Evolutionary conservation across 1,284 basidiomycete genomes (phyloP).

Genomic region (Ceratobasidium sp.): DNA sequence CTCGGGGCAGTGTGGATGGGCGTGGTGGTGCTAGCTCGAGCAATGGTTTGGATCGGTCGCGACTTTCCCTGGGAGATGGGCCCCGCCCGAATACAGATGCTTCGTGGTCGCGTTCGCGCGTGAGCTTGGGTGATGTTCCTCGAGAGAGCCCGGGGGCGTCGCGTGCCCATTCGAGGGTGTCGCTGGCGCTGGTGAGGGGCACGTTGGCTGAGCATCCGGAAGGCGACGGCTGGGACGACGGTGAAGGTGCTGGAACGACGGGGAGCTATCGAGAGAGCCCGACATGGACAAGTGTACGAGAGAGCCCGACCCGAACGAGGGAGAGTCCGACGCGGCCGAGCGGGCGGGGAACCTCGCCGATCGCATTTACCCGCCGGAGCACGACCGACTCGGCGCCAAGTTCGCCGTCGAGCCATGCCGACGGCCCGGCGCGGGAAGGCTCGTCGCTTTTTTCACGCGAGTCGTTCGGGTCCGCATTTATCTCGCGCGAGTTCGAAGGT

Average conservation of each 20-base stretch:
- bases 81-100: background rate
- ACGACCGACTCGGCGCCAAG: constrained; percentile 6
- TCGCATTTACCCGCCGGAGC: constrained; percentile 13
- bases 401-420: constrained; percentile 22
- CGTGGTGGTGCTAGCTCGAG: background rate
- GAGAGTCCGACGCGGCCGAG: constrained; percentile 24
- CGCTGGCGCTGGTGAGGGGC: constrained; percentile 7
- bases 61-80: constrained; percentile 17
- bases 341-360: constrained; percentile 25
- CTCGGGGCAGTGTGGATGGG: background rate
- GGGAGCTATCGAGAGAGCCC: constrained; percentile 4
- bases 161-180: constrained; percentile 10
- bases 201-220: constrained; percentile 29
- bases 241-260: constrained; percentile 2
- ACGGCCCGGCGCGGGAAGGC: background rate
- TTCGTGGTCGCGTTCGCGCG: constrained; percentile 28
- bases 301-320: constrained; percentile 9
- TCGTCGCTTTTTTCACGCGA: constrained; percentile 6
- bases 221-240: constrained; percentile 36
- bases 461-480: constrained; percentile 36
- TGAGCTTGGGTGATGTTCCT: constrained; percentile 27
- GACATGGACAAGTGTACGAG: constrained; percentile 19
- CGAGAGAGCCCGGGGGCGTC: constrained; percentile 14
- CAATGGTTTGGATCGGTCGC: constrained; percentile 20
- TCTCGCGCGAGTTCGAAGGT: background rate